These are phyloP conservation scores for Xerocomus potaroensis DNA, from an alignment of 768 basidiomycete species.

Conservation along the genomic window DNA sequence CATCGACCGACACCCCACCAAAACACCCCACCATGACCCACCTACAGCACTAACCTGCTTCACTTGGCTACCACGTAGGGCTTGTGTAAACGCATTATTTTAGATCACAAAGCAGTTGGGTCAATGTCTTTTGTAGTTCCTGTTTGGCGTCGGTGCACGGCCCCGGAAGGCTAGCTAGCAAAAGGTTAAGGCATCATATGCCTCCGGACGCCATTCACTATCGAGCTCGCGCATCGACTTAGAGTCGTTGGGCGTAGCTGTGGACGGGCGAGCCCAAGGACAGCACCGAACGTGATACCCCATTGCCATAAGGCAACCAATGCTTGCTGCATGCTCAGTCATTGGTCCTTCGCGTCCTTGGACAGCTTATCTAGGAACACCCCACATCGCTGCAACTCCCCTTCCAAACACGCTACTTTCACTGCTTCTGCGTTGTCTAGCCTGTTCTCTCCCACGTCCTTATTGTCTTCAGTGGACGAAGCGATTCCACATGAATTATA, in stretches of 20 bases:
- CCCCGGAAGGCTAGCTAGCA: constrained; percentile 53
- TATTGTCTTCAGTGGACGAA: constrained; percentile 43
- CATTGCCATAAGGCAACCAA: constrained; percentile 53
- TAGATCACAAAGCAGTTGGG: constrained; percentile 55
- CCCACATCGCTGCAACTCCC: constrained; percentile 53
- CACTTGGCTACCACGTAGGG: too few relatives aligned
- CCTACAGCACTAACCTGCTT: too few relatives aligned
- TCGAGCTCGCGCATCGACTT: constrained; percentile 14
- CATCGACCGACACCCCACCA: too few relatives aligned
- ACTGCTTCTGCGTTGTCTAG: constrained; percentile 41
- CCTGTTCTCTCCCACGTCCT: constrained; percentile 23
- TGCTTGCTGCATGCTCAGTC: constrained; percentile 44
- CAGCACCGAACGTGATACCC: constrained; percentile 62
- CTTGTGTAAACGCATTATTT: too few relatives aligned
- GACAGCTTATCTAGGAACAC: constrained; percentile 59
- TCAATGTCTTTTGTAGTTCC: constrained; percentile 48
- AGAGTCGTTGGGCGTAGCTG: constrained; percentile 15
- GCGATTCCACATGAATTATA: constrained; percentile 57
- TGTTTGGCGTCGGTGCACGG: constrained; percentile 51
- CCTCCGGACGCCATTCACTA: constrained; percentile 43
- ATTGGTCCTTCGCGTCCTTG: constrained; percentile 61
- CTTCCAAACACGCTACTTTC: constrained; percentile 51
- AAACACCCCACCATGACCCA: too few relatives aligned
- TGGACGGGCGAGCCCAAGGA: constrained; percentile 55
- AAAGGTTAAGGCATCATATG: constrained; percentile 63